Conservation (phyloP, 345 rosid species). For the Brassica cretica region DNA sequence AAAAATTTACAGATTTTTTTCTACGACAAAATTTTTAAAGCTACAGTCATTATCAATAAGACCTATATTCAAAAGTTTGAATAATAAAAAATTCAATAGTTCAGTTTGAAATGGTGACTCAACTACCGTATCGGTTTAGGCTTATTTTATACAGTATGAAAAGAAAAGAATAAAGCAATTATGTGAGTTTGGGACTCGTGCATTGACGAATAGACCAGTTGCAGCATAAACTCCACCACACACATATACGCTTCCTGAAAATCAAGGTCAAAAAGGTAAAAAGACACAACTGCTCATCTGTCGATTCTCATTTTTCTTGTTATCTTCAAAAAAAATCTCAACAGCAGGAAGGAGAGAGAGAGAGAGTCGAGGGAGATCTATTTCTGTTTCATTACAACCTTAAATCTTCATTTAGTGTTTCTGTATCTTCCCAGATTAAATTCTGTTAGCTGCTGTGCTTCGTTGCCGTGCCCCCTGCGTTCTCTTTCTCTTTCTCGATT, state of each 20-base stretch:
- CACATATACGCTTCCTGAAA: not conserved
- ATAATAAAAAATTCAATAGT: too few relatives aligned
- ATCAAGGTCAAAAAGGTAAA: slow-evolving; percentile 26
- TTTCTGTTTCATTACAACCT: slow-evolving; percentile 35
- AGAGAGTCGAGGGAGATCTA: slow-evolving; percentile 13
- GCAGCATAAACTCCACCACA: slow-evolving; percentile 12
- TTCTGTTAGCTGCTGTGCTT: slow-evolving; percentile 18
- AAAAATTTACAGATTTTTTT: too few relatives aligned
- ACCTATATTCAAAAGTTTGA: not conserved
- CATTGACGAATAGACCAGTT: slow-evolving; percentile 32
- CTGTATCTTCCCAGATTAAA: slow-evolving; percentile 8
- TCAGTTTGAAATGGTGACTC: not conserved
- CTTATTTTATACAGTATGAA: not conserved
- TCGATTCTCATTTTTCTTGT: slow-evolving; percentile 3
- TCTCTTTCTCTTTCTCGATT: slow-evolving; percentile 21
- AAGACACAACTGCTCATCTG: slow-evolving; percentile 22
- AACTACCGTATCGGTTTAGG: slow-evolving; percentile 1
- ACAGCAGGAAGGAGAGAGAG: slow-evolving; percentile 11
- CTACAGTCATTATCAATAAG: too few relatives aligned
- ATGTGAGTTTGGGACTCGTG: slow-evolving; percentile 20
- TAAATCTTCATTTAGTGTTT: slow-evolving; percentile 4
- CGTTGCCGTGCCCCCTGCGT: slow-evolving; percentile 25
- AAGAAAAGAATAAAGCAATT: not conserved
- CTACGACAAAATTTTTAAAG: too few relatives aligned
- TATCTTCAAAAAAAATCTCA: slow-evolving; percentile 12